Base-by-base conservation (phyloP, 202 grass and related monocot species). In the Saccharum hybrid region DNA sequence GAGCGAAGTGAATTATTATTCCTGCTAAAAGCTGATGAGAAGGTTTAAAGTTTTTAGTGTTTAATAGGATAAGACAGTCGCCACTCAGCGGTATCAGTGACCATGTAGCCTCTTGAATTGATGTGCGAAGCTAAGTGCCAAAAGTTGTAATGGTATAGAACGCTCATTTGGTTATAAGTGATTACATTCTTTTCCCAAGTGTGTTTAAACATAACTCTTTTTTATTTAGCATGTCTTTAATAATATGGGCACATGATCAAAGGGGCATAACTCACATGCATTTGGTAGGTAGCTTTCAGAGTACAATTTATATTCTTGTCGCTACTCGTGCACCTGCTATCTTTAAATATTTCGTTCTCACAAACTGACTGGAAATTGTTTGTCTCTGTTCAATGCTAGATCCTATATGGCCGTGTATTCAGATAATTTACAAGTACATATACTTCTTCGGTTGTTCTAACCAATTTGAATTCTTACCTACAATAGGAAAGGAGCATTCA, bases 401-500 rank as follows among this genome's bases (percentile, higher is more conserved):
- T 79, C 52, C 34, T 65, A n/a, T n/a, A n/a, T n/a, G n/a, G n/a
- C n/a, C n/a, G n/a, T n/a, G n/a, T n/a, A n/a, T n/a, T n/a, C n/a
- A 7, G 34, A 72, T 37, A 77, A 77, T 46, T 22, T 26, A 45
- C 65, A 16, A 16, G 70, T 61, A 66, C 8, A 28, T 59, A 64
- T 70, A 66, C 52, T 82, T 81, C 21, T 73, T 52, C 45, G 18
- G 46, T 72, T 63, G 4, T 59, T 19, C 38, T 81, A 6, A 77
- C 64, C 14, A 31, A 26, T 66, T 62, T 72, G 61, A 48, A 31
- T 80, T 89, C 81, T 56, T 42, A 40, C 48, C 10, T 56, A 38
- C 64, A 65, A 81, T 15, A 91, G 90, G 80, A 88, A 59, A 84
- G 69, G 10, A 31, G 4, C 11, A 19, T 73, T 66, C 76, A 88